Evolutionary conservation across 2,329 filamentous ascomycete species (phyloP).

Genomic region (Fusarium chaquense): DNA sequence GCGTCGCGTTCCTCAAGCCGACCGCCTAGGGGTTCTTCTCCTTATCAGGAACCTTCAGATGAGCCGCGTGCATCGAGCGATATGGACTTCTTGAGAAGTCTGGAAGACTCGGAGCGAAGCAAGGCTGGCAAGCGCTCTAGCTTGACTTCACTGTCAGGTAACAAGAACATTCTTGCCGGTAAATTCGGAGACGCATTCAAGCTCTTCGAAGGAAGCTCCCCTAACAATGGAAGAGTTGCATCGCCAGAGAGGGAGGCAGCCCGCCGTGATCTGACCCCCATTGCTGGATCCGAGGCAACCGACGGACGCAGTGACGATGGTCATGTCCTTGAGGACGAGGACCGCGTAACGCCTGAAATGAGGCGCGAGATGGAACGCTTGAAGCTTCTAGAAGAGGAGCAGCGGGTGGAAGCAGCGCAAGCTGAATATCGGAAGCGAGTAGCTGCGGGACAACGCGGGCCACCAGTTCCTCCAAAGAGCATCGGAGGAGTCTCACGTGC

Average conservation of each 20-base stretch:
- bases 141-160: conserved; percentile 76
- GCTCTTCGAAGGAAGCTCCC: conserved; percentile 77
- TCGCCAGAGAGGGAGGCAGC: conserved; percentile 64
- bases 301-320: conserved; percentile 71
- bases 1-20: conserved; percentile 57
- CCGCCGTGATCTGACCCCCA: conserved; percentile 72
- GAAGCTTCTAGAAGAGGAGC: conserved; percentile 87
- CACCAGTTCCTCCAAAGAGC: conserved; percentile 63
- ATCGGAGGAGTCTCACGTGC: conserved; percentile 74
- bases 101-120: conserved; percentile 72
- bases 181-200: conserved; percentile 96
- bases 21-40: conserved; percentile 54
- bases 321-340: conserved; percentile 67
- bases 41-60: conserved; percentile 55
- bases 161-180: conserved; percentile 85
- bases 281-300: conserved; percentile 80
- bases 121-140: conserved; percentile 76
- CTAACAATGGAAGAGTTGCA: conserved; percentile 55
- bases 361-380: conserved; percentile 88
- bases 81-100: conserved; percentile 82
- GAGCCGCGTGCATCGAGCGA: conserved; percentile 69
- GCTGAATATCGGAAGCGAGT: conserved; percentile 87
- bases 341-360: conserved; percentile 86
- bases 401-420: conserved; percentile 86
- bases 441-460: conserved; percentile 60